Base-by-base conservation (phyloP, 805 yeast genomes). In the Hanseniaspora pseudoguilliermondii region DNA sequence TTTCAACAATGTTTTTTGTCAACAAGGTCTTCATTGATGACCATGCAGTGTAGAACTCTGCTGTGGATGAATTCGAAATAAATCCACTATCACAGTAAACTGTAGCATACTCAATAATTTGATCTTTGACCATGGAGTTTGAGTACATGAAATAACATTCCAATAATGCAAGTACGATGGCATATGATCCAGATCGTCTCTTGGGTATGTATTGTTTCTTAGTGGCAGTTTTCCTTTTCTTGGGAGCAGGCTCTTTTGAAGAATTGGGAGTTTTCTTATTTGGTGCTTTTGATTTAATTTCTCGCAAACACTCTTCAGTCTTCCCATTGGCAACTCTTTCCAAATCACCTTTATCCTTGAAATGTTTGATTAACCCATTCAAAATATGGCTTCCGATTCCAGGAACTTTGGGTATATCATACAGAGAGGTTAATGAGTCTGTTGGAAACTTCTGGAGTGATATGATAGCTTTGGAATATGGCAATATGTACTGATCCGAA, bases 161-260 rank as follows among this genome's bases (percentile, higher is more conserved):
- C 50, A 73, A 69, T 3, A 89, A 68, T 0, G 82, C 82, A 20
- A 87, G 59, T 20, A 89, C 62, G 9, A 89, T 84, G 0, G 93
- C 95, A 70, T 86, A 90, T 0, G 86, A 95, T 1, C 96, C 96
- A 0, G 93, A 80, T 38, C 90, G 70, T 58, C 80, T 79, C 49
- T 73, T 75, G 0, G 97, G 97, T 0, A 88, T 75, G 65, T 85
- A 88, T 39, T 68, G 72, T 47, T 68, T 65, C 35, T 60, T 63
- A 32, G 62, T 64, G n/a, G 57, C 36, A 57, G 53, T 48, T 57
- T 64, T 51, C 49, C 58, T 58, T 59, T 61, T 65, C 57, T 63
- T 67, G 11, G 55, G 59, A 11, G 54, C 47, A 43, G 60, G 63
- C 16, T 60, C 60, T 13, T 58, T 60, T 18, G 23, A 7, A 16